A percentile compares a stretch with the other conserved stretches of the same genome.
These are phyloP conservation scores for Diplotaxis tenuifolia DNA, from an alignment of 345 rosid species.

Conservation along the genomic window DNA sequence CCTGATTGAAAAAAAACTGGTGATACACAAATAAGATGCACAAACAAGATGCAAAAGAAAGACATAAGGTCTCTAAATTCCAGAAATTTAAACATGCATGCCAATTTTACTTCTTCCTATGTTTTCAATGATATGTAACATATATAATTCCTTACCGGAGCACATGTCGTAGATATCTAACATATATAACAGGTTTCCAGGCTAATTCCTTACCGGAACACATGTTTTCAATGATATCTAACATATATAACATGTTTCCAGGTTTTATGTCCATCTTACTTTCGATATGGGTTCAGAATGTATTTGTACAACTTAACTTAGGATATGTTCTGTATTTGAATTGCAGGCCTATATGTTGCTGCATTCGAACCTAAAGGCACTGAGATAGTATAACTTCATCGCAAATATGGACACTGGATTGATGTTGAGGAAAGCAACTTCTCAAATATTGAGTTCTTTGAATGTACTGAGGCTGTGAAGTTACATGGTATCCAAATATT, in stretches of 20 bases:
- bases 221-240: no score
- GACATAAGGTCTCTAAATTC: no score
- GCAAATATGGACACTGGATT: constrained; percentile 82
- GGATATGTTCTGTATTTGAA: constrained; percentile 25
- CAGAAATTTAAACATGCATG: no score
- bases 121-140: background rate
- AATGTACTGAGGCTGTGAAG: constrained; percentile 93
- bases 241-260: no score
- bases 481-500: constrained; percentile 93
- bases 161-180: no score
- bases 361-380: constrained; percentile 92
- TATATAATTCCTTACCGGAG: no score
- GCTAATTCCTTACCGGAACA: no score
- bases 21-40: no score
- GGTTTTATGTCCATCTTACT: background rate
- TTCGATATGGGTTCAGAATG: constrained; percentile 3
- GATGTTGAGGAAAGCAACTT: constrained; percentile 46
- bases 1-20: no score
- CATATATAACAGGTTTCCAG: no score
- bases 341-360: constrained; percentile 82
- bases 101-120: no score
- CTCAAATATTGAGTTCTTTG: constrained; percentile 73
- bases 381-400: constrained; percentile 68
- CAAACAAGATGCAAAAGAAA: no score
- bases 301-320: constrained; percentile 5